Conservation (phyloP, 2,329 filamentous ascomycete species). For the Sarocladiaceae sp. region DNA sequence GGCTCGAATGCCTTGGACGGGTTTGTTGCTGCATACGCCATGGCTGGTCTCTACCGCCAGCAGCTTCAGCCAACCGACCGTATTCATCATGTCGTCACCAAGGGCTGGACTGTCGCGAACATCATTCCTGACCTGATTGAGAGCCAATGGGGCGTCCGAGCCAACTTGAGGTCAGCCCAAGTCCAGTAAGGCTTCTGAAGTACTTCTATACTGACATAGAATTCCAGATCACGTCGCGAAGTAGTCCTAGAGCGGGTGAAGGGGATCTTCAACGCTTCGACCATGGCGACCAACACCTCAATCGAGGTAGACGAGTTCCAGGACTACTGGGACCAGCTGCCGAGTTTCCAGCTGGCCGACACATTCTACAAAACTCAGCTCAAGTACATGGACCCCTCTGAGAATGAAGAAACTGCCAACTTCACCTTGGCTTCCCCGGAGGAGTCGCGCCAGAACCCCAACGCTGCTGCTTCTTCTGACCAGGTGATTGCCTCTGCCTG, state of each 20-base stretch:
- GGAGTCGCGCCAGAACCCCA: slow-evolving; percentile 5
- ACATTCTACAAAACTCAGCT: slow-evolving; percentile 12
- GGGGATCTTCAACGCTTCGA: slow-evolving; percentile 11
- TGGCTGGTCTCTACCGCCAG: slow-evolving; percentile 15
- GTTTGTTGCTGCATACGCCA: slow-evolving; percentile 14
- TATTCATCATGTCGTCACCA: slow-evolving; percentile 16
- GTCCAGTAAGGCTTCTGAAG: too few species aligned
- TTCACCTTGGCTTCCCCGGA: slow-evolving; percentile 11
- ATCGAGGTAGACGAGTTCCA: slow-evolving; percentile 11
- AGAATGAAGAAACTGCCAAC: slow-evolving; percentile 10
- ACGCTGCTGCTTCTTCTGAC: slow-evolving; percentile 10
- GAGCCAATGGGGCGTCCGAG: slow-evolving; percentile 12
- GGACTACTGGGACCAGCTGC: slow-evolving; percentile 14
- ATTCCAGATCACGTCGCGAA: slow-evolving; percentile 9
- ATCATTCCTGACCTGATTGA: slow-evolving; percentile 11
- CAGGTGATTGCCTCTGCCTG: not conserved
- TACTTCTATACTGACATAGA: not conserved
- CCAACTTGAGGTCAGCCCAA: not conserved
- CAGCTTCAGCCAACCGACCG: slow-evolving; percentile 17
- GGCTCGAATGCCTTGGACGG: slow-evolving; percentile 17
- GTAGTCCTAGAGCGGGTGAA: slow-evolving; percentile 9
- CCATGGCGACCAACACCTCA: slow-evolving; percentile 11
- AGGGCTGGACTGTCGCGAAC: not conserved
- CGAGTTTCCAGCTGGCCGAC: slow-evolving; percentile 10
- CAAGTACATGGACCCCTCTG: slow-evolving; percentile 10